Base-by-base conservation (phyloP, 116 monocot genomes). In the Posidonia oceanica region DNA sequence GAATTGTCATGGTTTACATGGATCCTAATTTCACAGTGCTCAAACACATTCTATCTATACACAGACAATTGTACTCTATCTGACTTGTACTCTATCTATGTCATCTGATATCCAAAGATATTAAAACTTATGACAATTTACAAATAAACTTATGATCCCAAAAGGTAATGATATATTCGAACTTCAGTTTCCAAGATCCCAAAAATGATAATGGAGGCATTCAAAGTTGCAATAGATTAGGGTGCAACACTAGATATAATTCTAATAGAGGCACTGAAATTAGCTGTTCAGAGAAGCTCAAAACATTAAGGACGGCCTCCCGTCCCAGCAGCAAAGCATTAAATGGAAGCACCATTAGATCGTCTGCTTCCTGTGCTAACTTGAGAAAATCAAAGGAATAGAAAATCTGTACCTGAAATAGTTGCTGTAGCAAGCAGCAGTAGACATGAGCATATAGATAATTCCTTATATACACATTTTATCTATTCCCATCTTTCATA, bases 231-330 rank as follows among this genome's bases (percentile, higher is more conserved):
- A 82, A 78, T 70, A 69, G 85, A 36, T 61, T 78, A 62, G 86
- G 83, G 64, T 81, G 82, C 63, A 82, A 82, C 67, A 64, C 81
- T 15, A 79, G 83, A 21, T 75, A 69, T 42, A 79, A 80, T 61
- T 77, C 74, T 41, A 67, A 67, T 29, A 80, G 69, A 69, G 70
- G 56, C 15, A 18, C 64, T 5, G 75, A 74, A 56, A 63, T 52
- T 54, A 61, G 36, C 14, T 70, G 21, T 39, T 38, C 61, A 52
- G 83, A 81, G 22, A 90, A 83, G 60, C 51, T 80, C 16, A 90
- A 72, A 52, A 68, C 41, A 59, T 22, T 81, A 53, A 81, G 39
- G 14, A 8, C 69, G 39, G 56, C 82, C 6, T 80, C 77, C 56
- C 71, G 69, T 3, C 79, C 79, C 40, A 80, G 76, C 62, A 77